Conservation (phyloP, 495 filamentous ascomycete genomes). For the Aspergillus ostianus region DNA sequence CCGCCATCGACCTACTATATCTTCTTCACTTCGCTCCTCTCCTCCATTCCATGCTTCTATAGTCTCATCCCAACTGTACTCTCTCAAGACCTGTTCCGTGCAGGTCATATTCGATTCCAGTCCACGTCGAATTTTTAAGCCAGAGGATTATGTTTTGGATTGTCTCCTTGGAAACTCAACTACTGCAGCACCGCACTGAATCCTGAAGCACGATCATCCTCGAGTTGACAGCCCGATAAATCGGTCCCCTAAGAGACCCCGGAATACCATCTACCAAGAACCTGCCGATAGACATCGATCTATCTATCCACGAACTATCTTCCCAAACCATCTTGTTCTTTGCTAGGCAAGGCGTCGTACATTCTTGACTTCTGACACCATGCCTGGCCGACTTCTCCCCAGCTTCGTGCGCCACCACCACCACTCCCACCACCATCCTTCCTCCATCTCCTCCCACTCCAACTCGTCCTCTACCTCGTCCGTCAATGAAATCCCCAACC, state of each 20-base stretch:
- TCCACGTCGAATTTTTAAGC: neutral
- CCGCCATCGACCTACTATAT: neutral
- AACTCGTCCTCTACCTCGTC: slow-evolving; percentile 42
- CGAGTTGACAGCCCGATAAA: slow-evolving; percentile 1
- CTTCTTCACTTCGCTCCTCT: slow-evolving; percentile 1
- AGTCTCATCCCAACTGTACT: neutral
- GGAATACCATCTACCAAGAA: neutral
- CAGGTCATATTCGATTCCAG: neutral
- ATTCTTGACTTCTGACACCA: slow-evolving; percentile 19
- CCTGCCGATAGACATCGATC: neutral
- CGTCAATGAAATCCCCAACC: slow-evolving; percentile 39
- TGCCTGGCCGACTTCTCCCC: slow-evolving; percentile 49
- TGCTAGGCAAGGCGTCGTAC: neutral
- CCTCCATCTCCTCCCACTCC: slow-evolving; percentile 37
- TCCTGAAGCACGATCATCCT: slow-evolving; percentile 19
- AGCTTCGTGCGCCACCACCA: slow-evolving; percentile 46
- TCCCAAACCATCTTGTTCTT: neutral
- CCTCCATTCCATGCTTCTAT: neutral
- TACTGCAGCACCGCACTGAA: slow-evolving; percentile 29
- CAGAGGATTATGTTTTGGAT: slow-evolving; percentile 30
- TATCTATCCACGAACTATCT: neutral
- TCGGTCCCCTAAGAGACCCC: neutral
- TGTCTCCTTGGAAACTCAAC: slow-evolving; percentile 22
- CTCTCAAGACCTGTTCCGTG: neutral
- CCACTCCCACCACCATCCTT: slow-evolving; percentile 36